Conservation (phyloP, 148 eudicot genomes). For the Fallopia convolvulus region DNA sequence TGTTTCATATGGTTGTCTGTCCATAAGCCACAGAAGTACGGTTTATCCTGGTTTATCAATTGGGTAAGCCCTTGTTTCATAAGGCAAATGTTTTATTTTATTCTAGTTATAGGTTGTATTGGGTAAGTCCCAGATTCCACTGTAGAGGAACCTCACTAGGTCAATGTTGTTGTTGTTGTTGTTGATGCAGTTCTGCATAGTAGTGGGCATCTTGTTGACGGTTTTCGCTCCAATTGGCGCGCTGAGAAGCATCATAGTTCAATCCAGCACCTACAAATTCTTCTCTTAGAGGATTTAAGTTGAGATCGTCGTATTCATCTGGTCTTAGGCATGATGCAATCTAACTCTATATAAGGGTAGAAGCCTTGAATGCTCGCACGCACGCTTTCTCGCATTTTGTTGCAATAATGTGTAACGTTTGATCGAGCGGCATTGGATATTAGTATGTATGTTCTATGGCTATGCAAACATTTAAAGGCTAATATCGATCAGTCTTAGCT, state of each 20-base stretch:
- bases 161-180: no score
- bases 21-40: constrained; percentile 34
- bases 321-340: not conserved
- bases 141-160: no score
- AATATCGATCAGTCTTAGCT: no score
- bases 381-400: not conserved
- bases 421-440: no score
- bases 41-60: constrained; percentile 36
- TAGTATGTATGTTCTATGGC: no score
- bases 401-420: not conserved
- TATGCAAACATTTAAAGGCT: no score
- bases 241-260: constrained; percentile 19
- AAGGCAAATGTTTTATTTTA: not conserved
- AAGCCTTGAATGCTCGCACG: no score
- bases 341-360: not conserved
- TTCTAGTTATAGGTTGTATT: not conserved
- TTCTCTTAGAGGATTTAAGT: not conserved
- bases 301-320: not conserved
- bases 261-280: not conserved
- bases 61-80: constrained; percentile 23
- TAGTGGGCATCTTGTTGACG: constrained; percentile 26
- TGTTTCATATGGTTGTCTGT: constrained; percentile 40
- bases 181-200: constrained; percentile 26
- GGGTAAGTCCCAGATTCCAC: no score
- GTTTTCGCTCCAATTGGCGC: constrained; percentile 40